phyloP scores from a whole-genome alignment of 768 basidiomycete species.

The Jaapia argillacea region DNA sequence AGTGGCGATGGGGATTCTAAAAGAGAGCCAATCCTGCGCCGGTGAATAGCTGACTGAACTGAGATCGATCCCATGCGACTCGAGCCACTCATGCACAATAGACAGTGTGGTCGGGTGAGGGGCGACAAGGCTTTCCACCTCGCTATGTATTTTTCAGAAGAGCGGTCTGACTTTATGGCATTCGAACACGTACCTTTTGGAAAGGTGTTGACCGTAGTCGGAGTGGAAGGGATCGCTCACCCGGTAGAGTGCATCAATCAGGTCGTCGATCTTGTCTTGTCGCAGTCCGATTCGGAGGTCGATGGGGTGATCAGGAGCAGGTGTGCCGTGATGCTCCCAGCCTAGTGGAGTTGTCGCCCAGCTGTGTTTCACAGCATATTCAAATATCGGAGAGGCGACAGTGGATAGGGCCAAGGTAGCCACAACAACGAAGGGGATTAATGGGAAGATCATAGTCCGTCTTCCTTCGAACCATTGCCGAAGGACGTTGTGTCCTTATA shows the following conservation, averaged over 20 bases:
- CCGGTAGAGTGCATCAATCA: conserved; percentile 4
- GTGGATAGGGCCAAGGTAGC: not conserved
- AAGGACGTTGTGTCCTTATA: no score
- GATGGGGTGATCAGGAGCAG: conserved; percentile 6
- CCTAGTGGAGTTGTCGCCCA: conserved; percentile 6
- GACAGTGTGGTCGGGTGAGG: not conserved
- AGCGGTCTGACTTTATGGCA: no score
- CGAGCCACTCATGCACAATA: conserved; percentile 7
- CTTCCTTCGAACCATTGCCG: no score
- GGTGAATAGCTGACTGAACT: not conserved
- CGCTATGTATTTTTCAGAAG: no score
- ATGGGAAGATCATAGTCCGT: no score
- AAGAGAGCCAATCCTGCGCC: conserved; percentile 9
- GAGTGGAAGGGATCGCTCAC: conserved; percentile 7
- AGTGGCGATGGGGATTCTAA: conserved; percentile 6
- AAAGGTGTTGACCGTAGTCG: conserved; percentile 7
- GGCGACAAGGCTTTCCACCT: not conserved
- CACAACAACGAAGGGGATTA: not conserved
- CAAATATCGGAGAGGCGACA: not conserved
- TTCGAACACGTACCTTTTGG: conserved; percentile 5
- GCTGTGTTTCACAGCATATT: conserved; percentile 5
- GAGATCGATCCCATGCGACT: conserved; percentile 5
- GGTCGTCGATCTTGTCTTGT: conserved; percentile 7
- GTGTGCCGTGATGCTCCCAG: conserved; percentile 5
- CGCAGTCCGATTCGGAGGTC: conserved; percentile 5